These are phyloP conservation scores for Haplosporangium gracile DNA, from an alignment of 192 early-diverging fungal species.

Conservation along the genomic window DNA sequence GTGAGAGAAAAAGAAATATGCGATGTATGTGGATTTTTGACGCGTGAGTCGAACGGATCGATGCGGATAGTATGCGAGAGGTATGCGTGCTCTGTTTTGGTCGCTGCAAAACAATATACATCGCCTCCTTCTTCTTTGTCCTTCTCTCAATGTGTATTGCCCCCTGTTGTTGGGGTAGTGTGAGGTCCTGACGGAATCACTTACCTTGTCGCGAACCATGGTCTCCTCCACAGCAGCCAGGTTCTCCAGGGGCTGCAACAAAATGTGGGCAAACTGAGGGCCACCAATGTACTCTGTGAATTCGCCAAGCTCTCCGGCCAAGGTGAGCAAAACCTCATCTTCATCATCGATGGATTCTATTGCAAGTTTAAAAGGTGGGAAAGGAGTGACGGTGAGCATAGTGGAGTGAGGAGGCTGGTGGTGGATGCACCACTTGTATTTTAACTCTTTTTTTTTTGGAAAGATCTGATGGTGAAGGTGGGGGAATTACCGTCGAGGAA, in stretches of 20 bases:
- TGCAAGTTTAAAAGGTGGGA: slow-evolving; percentile 2
- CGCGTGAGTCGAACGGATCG: slow-evolving; percentile 5
- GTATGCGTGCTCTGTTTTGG: not conserved
- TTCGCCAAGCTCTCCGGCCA: slow-evolving; percentile 94
- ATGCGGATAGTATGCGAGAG: not conserved
- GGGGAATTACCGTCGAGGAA: slow-evolving; percentile 90
- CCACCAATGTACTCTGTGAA: slow-evolving; percentile 97
- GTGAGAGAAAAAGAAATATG: not conserved
- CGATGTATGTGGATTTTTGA: not conserved
- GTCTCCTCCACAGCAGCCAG: slow-evolving; percentile 98
- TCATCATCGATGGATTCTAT: slow-evolving; percentile 99
- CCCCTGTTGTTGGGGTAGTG: not conserved
- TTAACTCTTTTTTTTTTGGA: slow-evolving; percentile 2
- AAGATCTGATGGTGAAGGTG: not conserved
- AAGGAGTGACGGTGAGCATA: not conserved
- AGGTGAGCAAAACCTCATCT: slow-evolving; percentile 93
- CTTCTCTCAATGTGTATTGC: not conserved
- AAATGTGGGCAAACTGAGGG: slow-evolving; percentile 83
- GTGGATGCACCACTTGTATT: not conserved
- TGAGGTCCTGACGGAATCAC: not conserved
- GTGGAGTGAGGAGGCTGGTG: not conserved
- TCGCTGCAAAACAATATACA: not conserved
- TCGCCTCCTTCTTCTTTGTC: not conserved
- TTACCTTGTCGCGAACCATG: slow-evolving; percentile 97
- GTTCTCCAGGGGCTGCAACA: slow-evolving; percentile 95